These are phyloP conservation scores for Triticum turgidum DNA, from an alignment of 176 grass and related monocot genomes.

Conservation along the genomic window DNA sequence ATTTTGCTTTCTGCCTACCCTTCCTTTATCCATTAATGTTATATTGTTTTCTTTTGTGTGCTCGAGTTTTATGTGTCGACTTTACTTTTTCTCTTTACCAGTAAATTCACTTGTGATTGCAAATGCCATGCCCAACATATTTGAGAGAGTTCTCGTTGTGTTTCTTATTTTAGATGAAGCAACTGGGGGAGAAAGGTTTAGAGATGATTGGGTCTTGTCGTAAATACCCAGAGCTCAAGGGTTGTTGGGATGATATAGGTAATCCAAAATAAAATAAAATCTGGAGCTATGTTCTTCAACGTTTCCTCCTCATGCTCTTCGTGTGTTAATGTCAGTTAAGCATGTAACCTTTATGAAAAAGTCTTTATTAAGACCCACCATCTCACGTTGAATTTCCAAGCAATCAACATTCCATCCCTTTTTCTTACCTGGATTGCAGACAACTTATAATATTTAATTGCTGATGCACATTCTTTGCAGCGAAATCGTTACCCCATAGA, in stretches of 20 bases:
- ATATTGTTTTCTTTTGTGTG: slow-evolving; percentile 13
- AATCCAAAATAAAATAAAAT: slow-evolving; percentile 26
- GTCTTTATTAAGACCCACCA: background rate
- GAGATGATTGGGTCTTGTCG: slow-evolving; percentile 45
- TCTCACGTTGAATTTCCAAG: background rate
- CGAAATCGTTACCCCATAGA: slow-evolving; percentile 58
- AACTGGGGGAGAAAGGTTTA: slow-evolving; percentile 66
- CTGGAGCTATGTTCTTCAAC: slow-evolving; percentile 16
- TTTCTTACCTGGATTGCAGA: slow-evolving; percentile 5
- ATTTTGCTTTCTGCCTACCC: background rate
- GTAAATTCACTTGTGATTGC: background rate
- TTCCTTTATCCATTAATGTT: background rate
- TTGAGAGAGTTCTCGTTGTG: slow-evolving; percentile 5
- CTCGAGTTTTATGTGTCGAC: background rate
- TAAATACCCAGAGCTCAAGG: slow-evolving; percentile 34
- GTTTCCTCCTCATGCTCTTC: slow-evolving; percentile 1
- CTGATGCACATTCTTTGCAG: slow-evolving; percentile 39
- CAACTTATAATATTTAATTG: background rate
- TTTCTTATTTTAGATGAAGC: slow-evolving; percentile 55
- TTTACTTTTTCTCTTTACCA: background rate
- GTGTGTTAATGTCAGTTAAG: slow-evolving; percentile 18
- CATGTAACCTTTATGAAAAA: slow-evolving; percentile 7
- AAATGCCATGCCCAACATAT: background rate
- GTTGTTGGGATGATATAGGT: slow-evolving; percentile 74
- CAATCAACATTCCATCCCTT: background rate